Percentiles rank a stretch among this genome's conserved stretches.
Conservation (phyloP, 164 flowering plant genomes). For the Magnolia changhungtana region DNA sequence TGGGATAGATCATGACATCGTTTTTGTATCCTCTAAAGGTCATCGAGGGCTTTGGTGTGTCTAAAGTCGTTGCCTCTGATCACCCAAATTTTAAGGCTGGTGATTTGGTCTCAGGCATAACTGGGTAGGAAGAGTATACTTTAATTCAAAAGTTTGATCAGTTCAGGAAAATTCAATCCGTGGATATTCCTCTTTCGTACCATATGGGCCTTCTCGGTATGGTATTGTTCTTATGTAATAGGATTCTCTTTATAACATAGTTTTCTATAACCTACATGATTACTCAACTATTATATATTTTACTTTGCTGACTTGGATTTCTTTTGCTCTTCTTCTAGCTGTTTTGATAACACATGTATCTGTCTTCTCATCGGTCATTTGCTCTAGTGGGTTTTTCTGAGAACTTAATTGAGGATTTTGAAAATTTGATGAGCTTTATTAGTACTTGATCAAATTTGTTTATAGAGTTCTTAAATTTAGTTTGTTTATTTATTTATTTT, state of each 20-base stretch:
- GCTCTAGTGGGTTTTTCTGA: too few relatives aligned
- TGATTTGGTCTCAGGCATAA: conserved; percentile 47
- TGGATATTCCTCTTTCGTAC: conserved; percentile 65
- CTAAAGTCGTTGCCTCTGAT: conserved; percentile 70
- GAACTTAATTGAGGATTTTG: too few relatives aligned
- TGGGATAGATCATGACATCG: neutral
- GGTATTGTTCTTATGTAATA: conserved; percentile 4
- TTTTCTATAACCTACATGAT: neutral
- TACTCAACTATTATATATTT: neutral
- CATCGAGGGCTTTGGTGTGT: conserved; percentile 75
- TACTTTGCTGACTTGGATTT: neutral
- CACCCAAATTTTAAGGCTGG: conserved; percentile 57
- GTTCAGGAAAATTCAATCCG: conserved; percentile 47
- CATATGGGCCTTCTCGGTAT: conserved; percentile 80
- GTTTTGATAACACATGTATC: too few relatives aligned
- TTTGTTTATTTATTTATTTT: too few relatives aligned
- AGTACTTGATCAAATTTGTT: too few relatives aligned
- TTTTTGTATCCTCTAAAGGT: conserved; percentile 34
- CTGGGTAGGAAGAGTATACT: conserved; percentile 88
- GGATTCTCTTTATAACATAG: neutral
- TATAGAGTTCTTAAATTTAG: too few relatives aligned
- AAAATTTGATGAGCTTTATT: too few relatives aligned
- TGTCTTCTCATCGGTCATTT: too few relatives aligned
- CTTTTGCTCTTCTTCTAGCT: too few relatives aligned
- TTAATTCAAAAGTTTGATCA: conserved; percentile 36